A percentile compares a stretch with the other conserved stretches of the same genome.
Conservation (phyloP, 169 alveolate species). For the Cystoisospora suis region DNA sequence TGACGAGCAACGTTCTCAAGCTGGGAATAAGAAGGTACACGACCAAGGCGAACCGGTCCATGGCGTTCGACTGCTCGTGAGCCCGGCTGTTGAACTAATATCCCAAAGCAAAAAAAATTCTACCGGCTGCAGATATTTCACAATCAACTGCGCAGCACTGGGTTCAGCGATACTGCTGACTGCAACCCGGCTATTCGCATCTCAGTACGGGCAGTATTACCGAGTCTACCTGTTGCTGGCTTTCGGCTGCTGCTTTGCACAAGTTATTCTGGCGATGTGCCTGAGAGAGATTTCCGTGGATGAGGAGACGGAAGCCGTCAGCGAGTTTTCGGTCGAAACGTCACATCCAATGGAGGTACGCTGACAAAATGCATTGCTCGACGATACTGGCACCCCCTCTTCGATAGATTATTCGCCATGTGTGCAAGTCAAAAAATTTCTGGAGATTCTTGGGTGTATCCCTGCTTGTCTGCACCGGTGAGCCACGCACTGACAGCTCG, state of each 20-base stretch:
- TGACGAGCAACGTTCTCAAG: constrained; percentile 48
- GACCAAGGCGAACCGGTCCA: neutral
- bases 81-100: neutral
- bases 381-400: neutral
- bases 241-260: constrained; percentile 11
- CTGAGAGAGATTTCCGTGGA: constrained; percentile 19
- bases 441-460: constrained; percentile 21
- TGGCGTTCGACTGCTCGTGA: constrained; percentile 59
- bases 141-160: constrained; percentile 49
- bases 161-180: constrained; percentile 51
- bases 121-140: constrained; percentile 37
- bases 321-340: neutral
- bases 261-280: neutral
- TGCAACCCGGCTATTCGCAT: constrained; percentile 6
- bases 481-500: neutral
- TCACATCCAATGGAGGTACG: constrained; percentile 19
- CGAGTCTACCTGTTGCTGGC: constrained; percentile 50
- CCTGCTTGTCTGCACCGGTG: constrained; percentile 31
- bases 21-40: constrained; percentile 55
- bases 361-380: neutral
- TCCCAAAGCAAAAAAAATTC: neutral
- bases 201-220: constrained; percentile 39
- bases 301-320: constrained; percentile 5
- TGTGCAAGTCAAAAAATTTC: neutral
- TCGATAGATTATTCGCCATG: neutral